Conservation (phyloP, 163 green algal genomes). For the Smithsoniella earleae region DNA sequence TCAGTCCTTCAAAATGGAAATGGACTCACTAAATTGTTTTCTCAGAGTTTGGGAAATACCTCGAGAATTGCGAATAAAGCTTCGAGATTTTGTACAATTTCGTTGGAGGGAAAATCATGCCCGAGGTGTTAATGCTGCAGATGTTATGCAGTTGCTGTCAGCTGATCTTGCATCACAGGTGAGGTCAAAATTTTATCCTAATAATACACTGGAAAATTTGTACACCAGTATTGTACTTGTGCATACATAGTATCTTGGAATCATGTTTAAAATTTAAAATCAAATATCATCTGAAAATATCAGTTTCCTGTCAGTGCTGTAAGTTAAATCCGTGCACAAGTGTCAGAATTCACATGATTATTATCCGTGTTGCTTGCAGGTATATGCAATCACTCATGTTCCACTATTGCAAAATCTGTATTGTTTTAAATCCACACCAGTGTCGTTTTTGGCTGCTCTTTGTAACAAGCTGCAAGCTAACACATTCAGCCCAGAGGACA, state of each 20-base stretch:
- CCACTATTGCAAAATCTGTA: background rate
- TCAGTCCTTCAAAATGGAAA: background rate
- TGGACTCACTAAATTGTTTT: background rate
- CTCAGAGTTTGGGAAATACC: background rate
- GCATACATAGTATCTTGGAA: too few species aligned
- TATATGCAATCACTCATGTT: conserved; percentile 10
- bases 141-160: background rate
- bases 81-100: conserved; percentile 20
- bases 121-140: background rate
- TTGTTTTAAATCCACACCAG: background rate
- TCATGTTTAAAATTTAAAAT: too few species aligned
- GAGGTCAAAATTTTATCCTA: too few species aligned
- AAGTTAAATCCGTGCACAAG: too few species aligned
- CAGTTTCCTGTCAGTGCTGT: too few species aligned
- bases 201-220: too few species aligned
- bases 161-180: background rate
- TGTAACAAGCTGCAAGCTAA: background rate
- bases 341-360: too few species aligned
- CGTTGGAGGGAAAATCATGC: conserved; percentile 3
- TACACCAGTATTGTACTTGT: too few species aligned
- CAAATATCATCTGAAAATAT: too few species aligned
- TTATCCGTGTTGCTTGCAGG: too few species aligned
- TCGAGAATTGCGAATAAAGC: background rate
- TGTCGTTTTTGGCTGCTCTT: background rate
- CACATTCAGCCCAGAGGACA: conserved; percentile 8